Evolutionary conservation across 305 asterid genomes (phyloP), one percentile per base, ranked within the genome.

Genomic region (Fraxinus sp.): DNA sequence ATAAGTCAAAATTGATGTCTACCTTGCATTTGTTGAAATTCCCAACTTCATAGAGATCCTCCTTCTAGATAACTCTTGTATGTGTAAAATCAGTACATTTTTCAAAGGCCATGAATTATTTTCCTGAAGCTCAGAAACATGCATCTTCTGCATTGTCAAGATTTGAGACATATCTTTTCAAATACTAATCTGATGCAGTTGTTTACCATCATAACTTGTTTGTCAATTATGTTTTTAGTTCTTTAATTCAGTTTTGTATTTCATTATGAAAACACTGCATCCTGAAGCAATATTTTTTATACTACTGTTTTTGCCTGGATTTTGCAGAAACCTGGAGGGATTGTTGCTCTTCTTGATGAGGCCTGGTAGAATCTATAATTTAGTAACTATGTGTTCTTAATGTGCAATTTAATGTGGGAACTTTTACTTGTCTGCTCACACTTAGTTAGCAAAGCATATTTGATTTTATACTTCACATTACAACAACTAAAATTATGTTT

Each of bases 321-420:
- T 87, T 86, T 82, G 87, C 98, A 96, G 99, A 96, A 96, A 91
- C 98, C 98, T 85, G 99, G 99, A 84, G 99, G 99, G 77, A 92
- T 96, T 80, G 16, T 96, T 81, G 92, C 99, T 83, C 99, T 96
- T 86, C 99, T 96, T 72, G 99, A 96, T 82, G 99, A 96, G 89
- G 98, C 98, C 80, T 96, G 99, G 99, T 93, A 88, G 49, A 90
- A 57, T 77, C 30, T 71, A 14, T 32, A 5, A 30, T 71, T 71
- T 14, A 32, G 46, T 22, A 26, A 3, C 14, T 3, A 9, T 26
- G 16, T 5, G 26, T 24, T 66, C 73, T 66, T 66, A 26, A 24
- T 64, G 73, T 64, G 35, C n/a, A 64, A 26, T 64, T 64, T 22
- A 64, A 9, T 66, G 73, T 2, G 73, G 73, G 35, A 66, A 26